Percentiles rank a stretch among this genome's conserved stretches.
These are phyloP conservation scores for Cairneyella variabilis DNA, from an alignment of 495 filamentous ascomycete species.

Conservation along the genomic window DNA sequence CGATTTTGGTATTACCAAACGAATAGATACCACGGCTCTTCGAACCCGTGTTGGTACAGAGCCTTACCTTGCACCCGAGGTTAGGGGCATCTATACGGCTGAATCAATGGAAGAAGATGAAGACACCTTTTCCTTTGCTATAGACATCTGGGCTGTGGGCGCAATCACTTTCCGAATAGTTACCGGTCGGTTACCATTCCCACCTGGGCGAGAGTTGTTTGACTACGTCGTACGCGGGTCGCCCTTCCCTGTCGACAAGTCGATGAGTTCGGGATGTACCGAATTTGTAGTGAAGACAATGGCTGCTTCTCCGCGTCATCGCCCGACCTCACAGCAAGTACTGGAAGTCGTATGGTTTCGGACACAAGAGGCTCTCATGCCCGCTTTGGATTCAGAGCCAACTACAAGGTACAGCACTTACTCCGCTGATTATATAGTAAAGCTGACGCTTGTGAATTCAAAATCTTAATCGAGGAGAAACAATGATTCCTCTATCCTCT, in stretches of 20 bases:
- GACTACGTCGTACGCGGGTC: not conserved
- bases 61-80: slow-evolving; percentile 17
- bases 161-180: slow-evolving; percentile 2
- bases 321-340: not conserved
- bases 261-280: not conserved
- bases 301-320: slow-evolving; percentile 4
- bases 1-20: slow-evolving; percentile 25
- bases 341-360: not conserved
- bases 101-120: not conserved
- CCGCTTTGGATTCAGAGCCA: not conserved
- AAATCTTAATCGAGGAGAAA: not conserved
- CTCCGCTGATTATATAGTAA: not conserved
- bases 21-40: slow-evolving; percentile 4
- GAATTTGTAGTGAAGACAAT: slow-evolving; percentile 1
- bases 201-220: not conserved
- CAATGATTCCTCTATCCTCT: not conserved
- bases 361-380: not conserved
- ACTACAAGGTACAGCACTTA: not conserved
- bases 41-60: slow-evolving; percentile 10
- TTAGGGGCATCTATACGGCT: not conserved
- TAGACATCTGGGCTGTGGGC: slow-evolving; percentile 20
- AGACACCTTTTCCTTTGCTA: slow-evolving; percentile 3
- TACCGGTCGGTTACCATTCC: not conserved
- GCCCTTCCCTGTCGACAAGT: not conserved
- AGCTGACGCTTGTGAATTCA: not conserved